Evolutionary conservation across 257 asterid genomes (phyloP).

Genomic region (Knoxia roxburghii): DNA sequence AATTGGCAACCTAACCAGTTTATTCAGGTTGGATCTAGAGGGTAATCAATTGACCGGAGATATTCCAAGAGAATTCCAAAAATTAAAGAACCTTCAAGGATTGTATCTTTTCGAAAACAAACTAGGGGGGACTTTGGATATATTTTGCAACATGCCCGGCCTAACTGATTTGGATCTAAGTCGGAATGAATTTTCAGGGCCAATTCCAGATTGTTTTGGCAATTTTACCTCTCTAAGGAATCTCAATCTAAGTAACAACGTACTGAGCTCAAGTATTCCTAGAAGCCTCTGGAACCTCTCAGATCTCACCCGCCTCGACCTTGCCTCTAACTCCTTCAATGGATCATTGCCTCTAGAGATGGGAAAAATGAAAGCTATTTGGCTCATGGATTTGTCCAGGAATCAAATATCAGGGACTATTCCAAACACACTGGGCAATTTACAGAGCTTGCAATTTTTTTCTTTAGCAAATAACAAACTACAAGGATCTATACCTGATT

Average conservation of each 20-base stretch:
- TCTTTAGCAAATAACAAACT: neutral
- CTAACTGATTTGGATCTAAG: slow-evolving; percentile 4
- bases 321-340: neutral
- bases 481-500: slow-evolving; percentile 4
- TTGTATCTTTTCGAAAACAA: slow-evolving; percentile 7
- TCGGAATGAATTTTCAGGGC: slow-evolving; percentile 16
- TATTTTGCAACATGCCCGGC: slow-evolving; percentile 13
- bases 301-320: neutral
- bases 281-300: neutral
- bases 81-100: neutral
- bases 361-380: neutral
- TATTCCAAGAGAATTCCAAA: neutral
- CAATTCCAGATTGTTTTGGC: slow-evolving; percentile 22
- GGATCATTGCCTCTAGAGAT: slow-evolving; percentile 1
- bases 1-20: slow-evolving; percentile 28
- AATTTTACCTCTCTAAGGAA: neutral
- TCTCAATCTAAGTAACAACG: neutral
- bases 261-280: slow-evolving; percentile 2
- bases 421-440: neutral
- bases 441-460: neutral
- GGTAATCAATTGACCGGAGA: slow-evolving; percentile 10
- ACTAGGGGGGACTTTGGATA: neutral
- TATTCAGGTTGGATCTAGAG: neutral
- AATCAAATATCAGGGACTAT: neutral
- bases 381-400: neutral